Conservation (phyloP, 352 stramenopile species). For the Phytophthora pisi region DNA sequence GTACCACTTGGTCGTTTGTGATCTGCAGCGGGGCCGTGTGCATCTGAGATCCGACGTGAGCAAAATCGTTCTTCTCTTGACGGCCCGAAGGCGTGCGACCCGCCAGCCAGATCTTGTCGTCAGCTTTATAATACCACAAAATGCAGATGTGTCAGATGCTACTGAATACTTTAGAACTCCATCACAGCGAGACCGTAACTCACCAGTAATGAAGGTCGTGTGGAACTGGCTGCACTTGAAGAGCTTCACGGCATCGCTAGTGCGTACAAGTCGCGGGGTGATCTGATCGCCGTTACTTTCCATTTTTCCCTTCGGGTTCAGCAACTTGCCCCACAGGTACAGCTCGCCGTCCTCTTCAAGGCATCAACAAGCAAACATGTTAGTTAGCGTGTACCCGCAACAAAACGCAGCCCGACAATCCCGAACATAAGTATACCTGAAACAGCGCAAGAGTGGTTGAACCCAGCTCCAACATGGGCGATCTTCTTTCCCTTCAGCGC, state of each 20-base stretch:
- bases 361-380: constrained; percentile 7
- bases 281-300: constrained; percentile 76
- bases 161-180: background rate
- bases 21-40: constrained; percentile 77
- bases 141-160: constrained; percentile 11
- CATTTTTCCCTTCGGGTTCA: constrained; percentile 69
- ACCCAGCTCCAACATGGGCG: constrained; percentile 72
- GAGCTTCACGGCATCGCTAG: constrained; percentile 67
- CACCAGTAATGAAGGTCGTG: constrained; percentile 81
- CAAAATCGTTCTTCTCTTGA: constrained; percentile 57
- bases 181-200: constrained; percentile 3
- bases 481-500: constrained; percentile 76
- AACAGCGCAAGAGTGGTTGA: constrained; percentile 81
- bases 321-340: constrained; percentile 86
- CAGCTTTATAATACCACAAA: constrained; percentile 38
- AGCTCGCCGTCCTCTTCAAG: constrained; percentile 72
- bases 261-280: constrained; percentile 71
- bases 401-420: background rate
- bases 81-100: constrained; percentile 77
- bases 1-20: constrained; percentile 53
- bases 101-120: constrained; percentile 80
- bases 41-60: constrained; percentile 68
- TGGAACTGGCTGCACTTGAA: constrained; percentile 86
- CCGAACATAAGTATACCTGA: constrained; percentile 34
- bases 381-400: background rate